Base-by-base conservation (phyloP, 768 basidiomycete genomes). In the Pulveroboletus sp. region DNA sequence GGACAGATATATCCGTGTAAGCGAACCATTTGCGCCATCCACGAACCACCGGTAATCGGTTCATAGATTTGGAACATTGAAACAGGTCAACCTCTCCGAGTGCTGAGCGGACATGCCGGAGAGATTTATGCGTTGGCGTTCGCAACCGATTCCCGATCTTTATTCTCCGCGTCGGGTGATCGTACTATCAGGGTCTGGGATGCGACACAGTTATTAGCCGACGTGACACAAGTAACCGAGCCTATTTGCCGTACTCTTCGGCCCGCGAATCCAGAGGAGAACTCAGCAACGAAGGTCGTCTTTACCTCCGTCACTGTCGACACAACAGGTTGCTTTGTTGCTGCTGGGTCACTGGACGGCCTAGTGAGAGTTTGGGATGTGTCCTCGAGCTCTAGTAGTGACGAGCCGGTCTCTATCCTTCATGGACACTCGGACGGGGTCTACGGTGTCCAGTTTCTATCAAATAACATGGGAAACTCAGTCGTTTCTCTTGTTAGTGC, bases 311-410 rank as follows among this genome's bases (percentile, higher is more conserved):
- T 68, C 20, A 27, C 67, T 2, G 59, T 68, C 22, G 60, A 69
- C 43, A 27, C 42, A 2, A 49, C 58, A 48, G 75, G 77, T 4
- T 68, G 65, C 40, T 69, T 76, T 47, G 71, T 79, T 17, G 80
- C 78, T 31, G 74, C 79, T 30, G 80, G 78, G 9, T 71, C 70
- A 27, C 69, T 81, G n/a, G 78, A 80, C 57, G 74, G 75, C 20
- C 65, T 73, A 47, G 68, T 81, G 26, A 71, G 79, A 44, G 68
- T 81, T 12, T 81, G 80, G 79, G 71, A 79, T 50, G 64, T 75
- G 45, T 58, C 64, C 37, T 72, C 71, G 4, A 76, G 72, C 12
- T 52, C 51, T n/a, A 62, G 68, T 23, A 45, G 17, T 16, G 47
- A 50, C 5, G 46, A 42, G 6, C 65, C 65, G 10, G 54, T 65